Evolutionary conservation across 768 basidiomycete genomes (phyloP).

Genomic region (Leccinum disarticulatum): DNA sequence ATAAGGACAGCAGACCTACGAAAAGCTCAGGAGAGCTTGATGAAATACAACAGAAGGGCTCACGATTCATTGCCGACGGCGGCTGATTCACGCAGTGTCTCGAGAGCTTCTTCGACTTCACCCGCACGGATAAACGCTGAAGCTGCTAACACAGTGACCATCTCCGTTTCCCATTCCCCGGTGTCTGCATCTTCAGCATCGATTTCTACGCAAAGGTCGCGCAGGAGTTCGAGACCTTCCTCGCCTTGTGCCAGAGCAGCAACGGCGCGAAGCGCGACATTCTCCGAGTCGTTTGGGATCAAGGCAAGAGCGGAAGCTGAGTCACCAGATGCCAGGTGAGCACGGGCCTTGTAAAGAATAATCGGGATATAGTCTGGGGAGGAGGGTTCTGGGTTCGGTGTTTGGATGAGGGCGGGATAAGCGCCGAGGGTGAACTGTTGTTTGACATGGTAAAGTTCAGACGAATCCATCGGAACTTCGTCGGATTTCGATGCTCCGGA

Average conservation of each 20-base stretch:
- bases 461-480: conserved; percentile 50
- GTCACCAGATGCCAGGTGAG: conserved; percentile 69
- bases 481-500: neutral
- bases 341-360: conserved; percentile 77
- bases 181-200: conserved; percentile 72
- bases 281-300: conserved; percentile 57
- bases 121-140: conserved; percentile 82
- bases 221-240: conserved; percentile 73
- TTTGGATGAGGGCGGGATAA: conserved; percentile 58
- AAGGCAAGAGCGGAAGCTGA: conserved; percentile 55
- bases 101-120: conserved; percentile 90
- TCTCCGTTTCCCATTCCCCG: conserved; percentile 64
- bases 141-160: conserved; percentile 80
- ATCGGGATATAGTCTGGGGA: conserved; percentile 65
- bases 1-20: conserved; percentile 76
- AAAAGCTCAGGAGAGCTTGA: neutral
- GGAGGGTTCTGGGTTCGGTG: conserved; percentile 55
- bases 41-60: conserved; percentile 26
- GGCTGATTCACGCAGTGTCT: conserved; percentile 73
- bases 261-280: conserved; percentile 68
- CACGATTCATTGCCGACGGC: conserved; percentile 87
- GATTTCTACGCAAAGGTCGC: conserved; percentile 84
- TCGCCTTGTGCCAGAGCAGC: conserved; percentile 64
- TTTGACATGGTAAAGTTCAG: conserved; percentile 65
- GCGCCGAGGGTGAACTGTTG: conserved; percentile 80